A percentile compares a stretch with the other conserved stretches of the same genome.
These are phyloP conservation scores for Xylaria grammica DNA, from an alignment of 495 filamentous ascomycete genomes.

Conservation along the genomic window DNA sequence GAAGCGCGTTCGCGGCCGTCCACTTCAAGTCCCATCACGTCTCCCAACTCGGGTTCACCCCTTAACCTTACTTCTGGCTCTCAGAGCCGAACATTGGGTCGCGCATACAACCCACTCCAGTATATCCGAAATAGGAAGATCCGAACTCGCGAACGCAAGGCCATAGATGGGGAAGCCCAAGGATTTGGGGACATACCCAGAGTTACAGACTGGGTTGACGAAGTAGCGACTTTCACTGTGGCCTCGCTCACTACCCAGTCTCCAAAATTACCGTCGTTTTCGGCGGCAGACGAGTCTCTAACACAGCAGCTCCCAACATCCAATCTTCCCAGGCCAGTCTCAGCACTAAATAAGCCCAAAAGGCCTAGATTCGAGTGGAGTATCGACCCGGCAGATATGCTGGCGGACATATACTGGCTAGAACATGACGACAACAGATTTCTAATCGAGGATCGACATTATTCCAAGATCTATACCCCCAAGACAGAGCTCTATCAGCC, in stretches of 20 bases:
- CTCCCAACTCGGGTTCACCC: conserved; percentile 32
- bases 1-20: conserved; percentile 31
- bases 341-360: conserved; percentile 53
- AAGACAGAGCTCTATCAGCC: conserved; percentile 28
- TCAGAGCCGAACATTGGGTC: conserved; percentile 47
- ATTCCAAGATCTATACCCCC: conserved; percentile 69
- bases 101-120: conserved; percentile 85
- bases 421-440: conserved; percentile 77
- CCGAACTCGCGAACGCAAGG: conserved; percentile 71
- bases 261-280: conserved; percentile 58
- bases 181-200: conserved; percentile 74
- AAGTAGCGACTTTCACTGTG: conserved; percentile 58
- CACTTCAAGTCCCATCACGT: conserved; percentile 36
- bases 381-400: conserved; percentile 75
- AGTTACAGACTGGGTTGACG: conserved; percentile 77
- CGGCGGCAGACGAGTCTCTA: conserved; percentile 43
- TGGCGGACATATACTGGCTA: conserved; percentile 86
- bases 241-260: conserved; percentile 23
- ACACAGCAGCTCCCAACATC: conserved; percentile 41
- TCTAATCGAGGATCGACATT: conserved; percentile 74
- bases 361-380: conserved; percentile 80
- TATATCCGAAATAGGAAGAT: conserved; percentile 84
- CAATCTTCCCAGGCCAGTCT: conserved; percentile 35
- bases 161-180: conserved; percentile 71
- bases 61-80: conserved; percentile 21